Base-by-base conservation (phyloP, 2,329 filamentous ascomycete genomes). In the Paraphoma chrysanthemicola region DNA sequence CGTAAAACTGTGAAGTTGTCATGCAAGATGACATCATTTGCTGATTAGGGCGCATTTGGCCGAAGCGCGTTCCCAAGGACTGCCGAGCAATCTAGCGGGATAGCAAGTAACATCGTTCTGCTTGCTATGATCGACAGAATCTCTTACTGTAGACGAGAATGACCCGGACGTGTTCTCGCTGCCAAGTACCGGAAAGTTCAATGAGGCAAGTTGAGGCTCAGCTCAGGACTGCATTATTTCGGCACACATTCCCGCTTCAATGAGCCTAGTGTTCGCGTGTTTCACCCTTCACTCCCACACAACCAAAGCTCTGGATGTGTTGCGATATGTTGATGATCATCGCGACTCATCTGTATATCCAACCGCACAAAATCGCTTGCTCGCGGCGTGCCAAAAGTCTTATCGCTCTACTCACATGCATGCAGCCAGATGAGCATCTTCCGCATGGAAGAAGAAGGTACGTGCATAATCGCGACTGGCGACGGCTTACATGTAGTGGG, bases 1-100 rank as follows among this genome's bases (percentile, higher is more conserved):
- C 55, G 51, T 61, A 63, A 64, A 69, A 58, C 57, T 64, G 54
- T 54, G 64, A 53, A 50, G 48, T 49, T 36, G 23, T 44, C 54
- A 53, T 65, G 64, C 60, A 60, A 52, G 48, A 66, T 73, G 70
- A 72, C 65, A 69, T 62, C 60, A 68, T 59, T 10, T 44, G 36
- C 18, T 54, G 61, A 60, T 57, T 60, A 60, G 51, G 56, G 48
- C 48, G 59, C 60, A 52, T 63, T 57, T 68, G 53, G 58, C 56
- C 57, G 49, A 60, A 57, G 50, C 56, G 52, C 50, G 42, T 58
- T 47, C 41, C 48, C 33, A 36, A 43, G 14, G 49, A 31, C 43
- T 44, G 48, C 53, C 42, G 18, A 33, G 47, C 49, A 17, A 28
- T 28, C 30, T 44, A 51, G 51, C 28, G 31, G 18, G 30, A 18